Base-by-base conservation (phyloP, 495 filamentous ascomycete species). In the Aspergillus wentii region DNA sequence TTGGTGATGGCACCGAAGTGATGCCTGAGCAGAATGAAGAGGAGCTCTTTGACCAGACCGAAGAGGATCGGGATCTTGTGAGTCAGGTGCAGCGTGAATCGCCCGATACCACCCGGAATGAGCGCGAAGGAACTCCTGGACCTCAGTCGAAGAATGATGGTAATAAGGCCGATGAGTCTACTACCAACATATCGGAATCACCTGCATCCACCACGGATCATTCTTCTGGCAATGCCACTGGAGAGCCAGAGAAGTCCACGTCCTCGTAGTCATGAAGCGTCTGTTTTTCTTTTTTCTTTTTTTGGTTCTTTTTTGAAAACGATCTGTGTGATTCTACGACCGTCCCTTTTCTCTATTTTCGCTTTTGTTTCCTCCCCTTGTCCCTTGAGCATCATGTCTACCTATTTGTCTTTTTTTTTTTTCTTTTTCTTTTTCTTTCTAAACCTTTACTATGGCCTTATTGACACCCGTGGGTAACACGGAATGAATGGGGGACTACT, bases 1-100 rank as follows among this genome's bases (percentile, higher is more conserved):
- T 98, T 26, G 89, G 92, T 25, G 88, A 97, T 69, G 92, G 91
- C 46, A 92, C 86, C 40, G 89, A 95, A 68, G 73, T 92, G 46
- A 64, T 88, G 37, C 85, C 85, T 28, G 89, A 88, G 51, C 83
- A 85, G 42, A 82, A 88, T 52, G 91, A 96, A 48, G 79, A 82
- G 21, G 86, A 95, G 44, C 88, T 96, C 75, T 91, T 94, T 69
- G 89, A 95, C 59, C 80, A 88, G 41, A 55, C 55, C 15, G 88
- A 88, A 41, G 86, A 94, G 58, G 85, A 92, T 45, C 85, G 85
- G 59, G 90, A 91, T 44, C 46, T 74, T 20, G 62, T 64, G 35
- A 72, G 68, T 46, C 78, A 82, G 58, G 75, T 76, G 32, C 66
- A 65, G 51, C 74, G 66, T 48, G 43, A 55, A 41, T 30, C 51